These are phyloP conservation scores for Sungouiozyma ichnusensis DNA, from an alignment of 805 yeast genomes.

Conservation along the genomic window DNA sequence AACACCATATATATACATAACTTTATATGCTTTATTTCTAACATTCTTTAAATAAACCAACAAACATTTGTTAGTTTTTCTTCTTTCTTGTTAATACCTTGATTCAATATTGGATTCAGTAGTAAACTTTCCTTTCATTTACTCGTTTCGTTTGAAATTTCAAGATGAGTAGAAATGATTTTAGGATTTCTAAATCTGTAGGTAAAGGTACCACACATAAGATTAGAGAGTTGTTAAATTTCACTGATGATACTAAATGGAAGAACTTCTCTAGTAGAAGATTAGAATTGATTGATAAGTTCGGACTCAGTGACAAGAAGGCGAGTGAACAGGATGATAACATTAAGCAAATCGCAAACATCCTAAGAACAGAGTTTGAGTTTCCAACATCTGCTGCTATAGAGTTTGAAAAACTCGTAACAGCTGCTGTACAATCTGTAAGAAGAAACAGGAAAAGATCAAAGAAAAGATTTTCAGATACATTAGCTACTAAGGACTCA, in stretches of 20 bases:
- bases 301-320: constrained; percentile 49
- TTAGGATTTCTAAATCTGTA: background rate
- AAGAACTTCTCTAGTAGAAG: constrained; percentile 83
- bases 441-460: constrained; percentile 77
- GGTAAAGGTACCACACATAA: constrained; percentile 32
- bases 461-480: constrained; percentile 25
- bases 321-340: constrained; percentile 89
- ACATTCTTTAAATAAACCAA: too few relatives aligned
- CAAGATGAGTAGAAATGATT: background rate
- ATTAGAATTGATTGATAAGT: constrained; percentile 75
- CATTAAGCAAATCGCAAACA: constrained; percentile 66
- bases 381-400: constrained; percentile 45
- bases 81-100: too few relatives aligned
- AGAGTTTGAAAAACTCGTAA: constrained; percentile 82
- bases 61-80: too few relatives aligned
- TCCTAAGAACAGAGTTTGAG: constrained; percentile 67
- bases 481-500: background rate
- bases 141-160: background rate
- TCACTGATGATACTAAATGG: constrained; percentile 79
- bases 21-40: too few relatives aligned
- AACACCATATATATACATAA: too few relatives aligned
- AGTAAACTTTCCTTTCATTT: background rate
- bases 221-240: constrained; percentile 46
- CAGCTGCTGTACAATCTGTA: constrained; percentile 92
- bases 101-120: background rate